A percentile compares a stretch with the other conserved stretches of the same genome.
Conservation (phyloP, 1,139 yeast genomes). For the Pichiaceae sp. region DNA sequence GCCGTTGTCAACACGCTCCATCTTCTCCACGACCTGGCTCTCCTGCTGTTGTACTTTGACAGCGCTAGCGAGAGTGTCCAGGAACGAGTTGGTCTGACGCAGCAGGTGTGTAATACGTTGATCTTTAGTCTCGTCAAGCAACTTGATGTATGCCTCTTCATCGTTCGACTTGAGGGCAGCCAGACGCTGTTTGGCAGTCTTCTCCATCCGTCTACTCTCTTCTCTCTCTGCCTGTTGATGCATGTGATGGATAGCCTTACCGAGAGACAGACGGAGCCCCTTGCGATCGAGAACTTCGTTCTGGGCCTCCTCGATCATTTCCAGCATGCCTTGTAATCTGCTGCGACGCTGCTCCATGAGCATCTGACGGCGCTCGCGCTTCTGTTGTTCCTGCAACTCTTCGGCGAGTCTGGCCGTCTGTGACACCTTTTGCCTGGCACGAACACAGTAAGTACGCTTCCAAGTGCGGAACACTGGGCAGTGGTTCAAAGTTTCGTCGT, state of each 20-base stretch:
- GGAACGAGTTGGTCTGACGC: constrained; percentile 68
- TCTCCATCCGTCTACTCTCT: constrained; percentile 65
- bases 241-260: constrained; percentile 18
- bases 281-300: constrained; percentile 22
- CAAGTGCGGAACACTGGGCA: constrained; percentile 68
- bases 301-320: constrained; percentile 25
- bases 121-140: constrained; percentile 76
- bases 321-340: constrained; percentile 35
- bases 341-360: constrained; percentile 37
- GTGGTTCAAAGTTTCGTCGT: constrained; percentile 36
- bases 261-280: constrained; percentile 17
- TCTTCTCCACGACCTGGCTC: constrained; percentile 28
- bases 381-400: constrained; percentile 44
- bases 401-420: constrained; percentile 35
- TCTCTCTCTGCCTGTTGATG: constrained; percentile 53
- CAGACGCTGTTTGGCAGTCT: constrained; percentile 76
- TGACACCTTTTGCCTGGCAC: constrained; percentile 59
- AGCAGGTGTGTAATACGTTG: constrained; percentile 74
- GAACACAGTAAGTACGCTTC: constrained; percentile 53
- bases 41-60: constrained; percentile 69
- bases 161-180: constrained; percentile 79
- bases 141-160: constrained; percentile 76
- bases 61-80: constrained; percentile 70
- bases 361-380: constrained; percentile 38
- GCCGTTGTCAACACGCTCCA: constrained; percentile 24